Evolutionary conservation across 257 asterid species (phyloP).

Genomic region (Verbascum thapsus): DNA sequence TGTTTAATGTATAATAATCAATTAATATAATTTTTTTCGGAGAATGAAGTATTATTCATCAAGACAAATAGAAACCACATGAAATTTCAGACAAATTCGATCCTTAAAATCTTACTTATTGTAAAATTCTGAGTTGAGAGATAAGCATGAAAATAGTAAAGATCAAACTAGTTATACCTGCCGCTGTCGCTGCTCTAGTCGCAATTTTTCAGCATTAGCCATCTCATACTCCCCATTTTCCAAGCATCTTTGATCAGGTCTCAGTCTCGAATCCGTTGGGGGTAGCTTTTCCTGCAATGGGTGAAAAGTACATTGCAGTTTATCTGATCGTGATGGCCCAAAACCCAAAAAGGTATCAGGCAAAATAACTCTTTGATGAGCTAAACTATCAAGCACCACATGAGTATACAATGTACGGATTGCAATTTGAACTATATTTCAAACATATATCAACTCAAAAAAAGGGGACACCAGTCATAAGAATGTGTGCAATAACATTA

Average conservation of each 20-base stretch:
- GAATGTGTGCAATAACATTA: not conserved
- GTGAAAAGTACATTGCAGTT: not conserved
- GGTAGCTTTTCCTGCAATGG: slow-evolving; percentile 79
- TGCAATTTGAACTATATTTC: too few relatives aligned
- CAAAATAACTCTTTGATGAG: too few relatives aligned
- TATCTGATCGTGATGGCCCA: not conserved
- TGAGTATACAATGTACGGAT: too few relatives aligned
- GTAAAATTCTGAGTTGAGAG: slow-evolving; percentile 13
- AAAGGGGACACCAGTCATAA: not conserved
- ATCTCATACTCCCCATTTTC: slow-evolving; percentile 85
- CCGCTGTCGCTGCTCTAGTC: slow-evolving; percentile 91
- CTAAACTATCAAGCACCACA: too few relatives aligned
- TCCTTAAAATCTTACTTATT: slow-evolving; percentile 11
- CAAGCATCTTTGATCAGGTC: slow-evolving; percentile 96
- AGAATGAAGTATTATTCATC: too few relatives aligned
- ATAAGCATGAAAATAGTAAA: not conserved
- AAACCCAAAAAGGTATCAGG: too few relatives aligned
- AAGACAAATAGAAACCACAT: too few relatives aligned
- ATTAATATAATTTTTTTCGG: too few relatives aligned
- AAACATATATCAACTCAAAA: not conserved
- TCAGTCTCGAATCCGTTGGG: slow-evolving; percentile 93
- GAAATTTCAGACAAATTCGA: not conserved
- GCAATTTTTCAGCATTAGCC: slow-evolving; percentile 80
- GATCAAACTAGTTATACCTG: slow-evolving; percentile 58
- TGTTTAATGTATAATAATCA: too few relatives aligned